phyloP scores from a whole-genome alignment of 2,329 filamentous ascomycete genomes.

The Aureobasidium mangrovei region DNA sequence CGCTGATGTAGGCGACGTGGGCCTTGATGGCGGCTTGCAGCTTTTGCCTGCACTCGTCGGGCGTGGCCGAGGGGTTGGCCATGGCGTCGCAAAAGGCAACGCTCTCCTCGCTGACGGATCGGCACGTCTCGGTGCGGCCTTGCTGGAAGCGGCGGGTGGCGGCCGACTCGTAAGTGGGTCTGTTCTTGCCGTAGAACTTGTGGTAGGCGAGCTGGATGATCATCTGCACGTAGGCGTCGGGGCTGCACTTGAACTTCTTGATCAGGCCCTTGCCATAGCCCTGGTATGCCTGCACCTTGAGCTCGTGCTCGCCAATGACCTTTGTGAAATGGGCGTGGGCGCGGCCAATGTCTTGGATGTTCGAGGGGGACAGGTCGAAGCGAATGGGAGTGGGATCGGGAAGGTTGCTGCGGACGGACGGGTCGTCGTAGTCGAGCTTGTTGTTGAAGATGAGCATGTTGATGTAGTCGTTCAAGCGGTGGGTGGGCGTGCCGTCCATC shows the following conservation, averaged over 20 bases:
- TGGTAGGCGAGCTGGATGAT: slow-evolving; percentile 95
- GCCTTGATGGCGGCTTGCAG: slow-evolving; percentile 75
- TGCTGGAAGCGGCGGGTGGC: slow-evolving; percentile 91
- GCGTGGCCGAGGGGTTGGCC: slow-evolving; percentile 55
- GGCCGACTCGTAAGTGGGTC: slow-evolving; percentile 95
- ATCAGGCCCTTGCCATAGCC: slow-evolving; percentile 96
- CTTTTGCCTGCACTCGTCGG: slow-evolving; percentile 59
- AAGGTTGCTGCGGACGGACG: slow-evolving; percentile 68
- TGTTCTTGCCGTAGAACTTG: slow-evolving; percentile 98
- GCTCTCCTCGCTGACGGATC: slow-evolving; percentile 81
- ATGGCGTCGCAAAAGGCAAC: slow-evolving; percentile 86
- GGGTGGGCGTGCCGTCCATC: slow-evolving; percentile 99
- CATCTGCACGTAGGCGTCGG: slow-evolving; percentile 97
- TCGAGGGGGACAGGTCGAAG: slow-evolving; percentile 67
- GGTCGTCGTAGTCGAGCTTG: slow-evolving; percentile 81
- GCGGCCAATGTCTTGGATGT: slow-evolving; percentile 68
- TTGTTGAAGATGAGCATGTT: slow-evolving; percentile 89
- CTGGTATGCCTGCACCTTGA: slow-evolving; percentile 91
- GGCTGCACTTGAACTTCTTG: slow-evolving; percentile 98
- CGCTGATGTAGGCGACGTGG: slow-evolving; percentile 83
- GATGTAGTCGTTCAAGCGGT: slow-evolving; percentile 90
- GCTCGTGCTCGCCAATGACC: slow-evolving; percentile 79
- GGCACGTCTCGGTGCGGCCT: slow-evolving; percentile 92
- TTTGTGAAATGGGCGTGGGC: slow-evolving; percentile 70
- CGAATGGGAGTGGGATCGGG: slow-evolving; percentile 69